Evolutionary conservation across 2,329 filamentous ascomycete species (phyloP), one percentile per base, ranked within the genome.

Genomic region (Zasmidium cellare): DNA sequence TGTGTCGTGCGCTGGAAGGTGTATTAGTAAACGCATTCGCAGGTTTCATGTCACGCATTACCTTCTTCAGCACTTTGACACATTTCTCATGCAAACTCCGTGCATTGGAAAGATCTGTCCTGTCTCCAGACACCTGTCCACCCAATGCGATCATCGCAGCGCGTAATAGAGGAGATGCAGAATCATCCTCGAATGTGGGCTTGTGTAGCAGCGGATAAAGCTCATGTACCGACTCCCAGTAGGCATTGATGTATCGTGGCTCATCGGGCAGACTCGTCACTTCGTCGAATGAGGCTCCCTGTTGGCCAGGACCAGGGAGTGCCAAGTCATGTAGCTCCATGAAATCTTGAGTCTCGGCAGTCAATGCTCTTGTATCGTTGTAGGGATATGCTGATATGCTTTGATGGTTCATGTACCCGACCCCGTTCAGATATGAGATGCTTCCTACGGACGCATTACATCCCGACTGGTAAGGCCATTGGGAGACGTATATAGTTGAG

Each of bases 111-210:
- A 71, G 71, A 35, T 74, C 71, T 9, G 53, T 50, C 3, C 52
- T 22, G 49, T 65, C 65, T 44, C 70, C 60, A 47, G 72, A 71
- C 46, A 75, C 74, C 48, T 79, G 74, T 3, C 72, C 75, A 31
- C 77, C 77, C 23, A 79, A 69, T 3, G 77, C 74, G 45, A 79
- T 66, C 67, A 80, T 76, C n/a, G 76, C 72, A 22, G 76, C 75
- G 45, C 67, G 70, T n/a, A 79, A 69, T 64, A 80, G 71, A 12
- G 77, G 77, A n/a, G 75, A 71, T n/a, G 68, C 63, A 47, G 58
- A 65, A 56, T 71, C 53, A 58, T 70, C 46, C 53, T 68, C 62
- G 70, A 75, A 75, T 50, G 75, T 73, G 66, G 73, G 68, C 66
- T 69, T 73, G 70, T 79, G 76, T 59, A 79, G 59, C 57, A 79